Conservation (phyloP, 1,284 basidiomycete genomes). For the Boletus calvinii region DNA sequence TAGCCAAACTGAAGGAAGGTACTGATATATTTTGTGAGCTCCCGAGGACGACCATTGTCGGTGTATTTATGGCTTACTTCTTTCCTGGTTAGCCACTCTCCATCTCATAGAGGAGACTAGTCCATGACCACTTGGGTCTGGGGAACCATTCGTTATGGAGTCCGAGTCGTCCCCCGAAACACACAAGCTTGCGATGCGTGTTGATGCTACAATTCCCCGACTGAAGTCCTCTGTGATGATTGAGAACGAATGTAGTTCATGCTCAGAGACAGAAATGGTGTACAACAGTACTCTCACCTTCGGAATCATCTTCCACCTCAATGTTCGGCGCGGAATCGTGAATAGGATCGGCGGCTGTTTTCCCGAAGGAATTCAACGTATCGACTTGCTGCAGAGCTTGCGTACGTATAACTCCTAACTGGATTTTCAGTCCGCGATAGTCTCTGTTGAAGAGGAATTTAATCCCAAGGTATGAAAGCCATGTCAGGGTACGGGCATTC, state of each 20-base stretch:
- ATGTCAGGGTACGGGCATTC: conserved; percentile 1
- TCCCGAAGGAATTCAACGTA: conserved; percentile 15
- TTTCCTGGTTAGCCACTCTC: conserved; percentile 4
- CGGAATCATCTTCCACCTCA: conserved; percentile 3
- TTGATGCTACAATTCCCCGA: neutral
- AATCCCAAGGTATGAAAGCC: neutral
- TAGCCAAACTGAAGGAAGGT: conserved; percentile 18
- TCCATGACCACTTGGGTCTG: neutral
- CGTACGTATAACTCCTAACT: conserved; percentile 54
- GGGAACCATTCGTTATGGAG: neutral
- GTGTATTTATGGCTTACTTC: conserved; percentile 15
- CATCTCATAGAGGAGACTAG: neutral
- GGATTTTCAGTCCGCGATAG: conserved; percentile 70
- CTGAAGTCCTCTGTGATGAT: conserved; percentile 7
- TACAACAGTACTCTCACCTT: conserved; percentile 8
- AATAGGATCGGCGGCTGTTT: neutral
- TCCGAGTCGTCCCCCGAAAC: conserved; percentile 5
- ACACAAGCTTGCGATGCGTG: neutral
- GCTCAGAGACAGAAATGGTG: neutral
- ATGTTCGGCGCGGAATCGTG: neutral
- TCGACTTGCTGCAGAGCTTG: conserved; percentile 25
- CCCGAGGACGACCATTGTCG: neutral
- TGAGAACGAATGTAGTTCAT: neutral
- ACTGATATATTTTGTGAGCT: conserved; percentile 11
- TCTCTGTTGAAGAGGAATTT: conserved; percentile 45